These are phyloP conservation scores for Wickerhamomyces chaumierensis DNA, from an alignment of 805 yeast species.

Conservation along the genomic window DNA sequence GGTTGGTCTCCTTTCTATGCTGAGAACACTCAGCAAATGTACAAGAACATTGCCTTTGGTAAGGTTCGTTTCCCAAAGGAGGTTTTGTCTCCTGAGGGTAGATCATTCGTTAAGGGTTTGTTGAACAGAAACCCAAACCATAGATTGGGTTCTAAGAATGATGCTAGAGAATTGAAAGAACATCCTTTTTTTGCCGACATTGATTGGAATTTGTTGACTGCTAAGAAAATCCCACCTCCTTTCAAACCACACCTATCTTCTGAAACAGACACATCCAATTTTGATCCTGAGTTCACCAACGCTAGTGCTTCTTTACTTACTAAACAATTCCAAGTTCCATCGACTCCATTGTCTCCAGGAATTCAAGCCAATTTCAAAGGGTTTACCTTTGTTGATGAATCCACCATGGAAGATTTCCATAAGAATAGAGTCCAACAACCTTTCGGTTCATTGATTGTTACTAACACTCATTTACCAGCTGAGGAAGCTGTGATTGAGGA, in stretches of 20 bases:
- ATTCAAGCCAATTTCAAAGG: conserved; percentile 96
- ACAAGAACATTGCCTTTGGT: conserved; percentile 96
- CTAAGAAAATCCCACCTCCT: conserved; percentile 89
- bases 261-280: conserved; percentile 92
- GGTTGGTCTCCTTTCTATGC: conserved; percentile 99
- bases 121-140: conserved; percentile 93
- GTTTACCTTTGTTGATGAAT: conserved; percentile 91
- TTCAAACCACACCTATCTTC: conserved; percentile 86
- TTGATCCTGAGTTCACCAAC: conserved; percentile 95
- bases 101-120: conserved; percentile 90
- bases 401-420: conserved; percentile 82
- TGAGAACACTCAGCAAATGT: conserved; percentile 97
- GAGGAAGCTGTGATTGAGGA: conserved; percentile 80
- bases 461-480: conserved; percentile 70
- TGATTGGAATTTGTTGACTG: conserved; percentile 74
- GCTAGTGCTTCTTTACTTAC: conserved; percentile 77
- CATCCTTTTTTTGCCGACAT: conserved; percentile 89
- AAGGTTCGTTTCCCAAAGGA: conserved; percentile 96
- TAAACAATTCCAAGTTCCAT: conserved; percentile 42
- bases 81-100: conserved; percentile 83
- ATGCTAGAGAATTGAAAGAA: conserved; percentile 84
- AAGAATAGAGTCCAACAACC: conserved; percentile 23
- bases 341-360: conserved; percentile 85
- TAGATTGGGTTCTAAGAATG: conserved; percentile 82
- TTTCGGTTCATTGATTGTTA: conserved; percentile 68